A percentile compares a stretch with the other conserved stretches of the same genome.
Evolutionary conservation across 1,139 yeast genomes (phyloP).

Genomic region (Pichia sp.): DNA sequence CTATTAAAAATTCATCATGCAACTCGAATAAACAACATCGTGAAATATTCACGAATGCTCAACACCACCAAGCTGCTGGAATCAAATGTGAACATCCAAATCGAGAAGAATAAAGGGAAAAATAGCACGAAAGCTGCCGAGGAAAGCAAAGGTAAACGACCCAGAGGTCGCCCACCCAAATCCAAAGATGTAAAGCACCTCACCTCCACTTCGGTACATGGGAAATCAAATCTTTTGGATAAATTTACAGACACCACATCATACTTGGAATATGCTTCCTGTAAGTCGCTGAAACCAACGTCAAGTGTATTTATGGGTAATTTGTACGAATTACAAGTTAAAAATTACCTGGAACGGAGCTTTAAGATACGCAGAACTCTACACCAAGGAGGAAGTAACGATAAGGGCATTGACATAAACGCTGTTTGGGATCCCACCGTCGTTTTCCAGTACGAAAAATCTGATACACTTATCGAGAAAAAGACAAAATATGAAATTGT

Average conservation of each 20-base stretch:
- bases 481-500: constrained; percentile 20
- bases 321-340: constrained; percentile 58
- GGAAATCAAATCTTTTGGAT: constrained; percentile 1
- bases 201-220: not conserved
- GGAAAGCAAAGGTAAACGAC: constrained; percentile 7
- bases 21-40: constrained; percentile 5
- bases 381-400: constrained; percentile 66
- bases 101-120: not conserved
- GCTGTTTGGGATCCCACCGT: constrained; percentile 53
- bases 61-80: constrained; percentile 1
- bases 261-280: constrained; percentile 34
- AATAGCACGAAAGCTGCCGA: not conserved
- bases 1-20: constrained; percentile 7
- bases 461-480: not conserved
- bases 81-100: not conserved
- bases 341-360: constrained; percentile 42
- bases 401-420: constrained; percentile 66
- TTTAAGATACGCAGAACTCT: constrained; percentile 38
- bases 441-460: constrained; percentile 18
- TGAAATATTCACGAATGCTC: constrained; percentile 7
- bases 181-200: not conserved
- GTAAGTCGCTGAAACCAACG: constrained; percentile 30
- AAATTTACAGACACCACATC: constrained; percentile 11
- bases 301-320: constrained; percentile 66
- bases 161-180: constrained; percentile 17